Base-by-base conservation (phyloP, 2,329 filamentous ascomycete genomes). In the Diaporthe amygdali region DNA sequence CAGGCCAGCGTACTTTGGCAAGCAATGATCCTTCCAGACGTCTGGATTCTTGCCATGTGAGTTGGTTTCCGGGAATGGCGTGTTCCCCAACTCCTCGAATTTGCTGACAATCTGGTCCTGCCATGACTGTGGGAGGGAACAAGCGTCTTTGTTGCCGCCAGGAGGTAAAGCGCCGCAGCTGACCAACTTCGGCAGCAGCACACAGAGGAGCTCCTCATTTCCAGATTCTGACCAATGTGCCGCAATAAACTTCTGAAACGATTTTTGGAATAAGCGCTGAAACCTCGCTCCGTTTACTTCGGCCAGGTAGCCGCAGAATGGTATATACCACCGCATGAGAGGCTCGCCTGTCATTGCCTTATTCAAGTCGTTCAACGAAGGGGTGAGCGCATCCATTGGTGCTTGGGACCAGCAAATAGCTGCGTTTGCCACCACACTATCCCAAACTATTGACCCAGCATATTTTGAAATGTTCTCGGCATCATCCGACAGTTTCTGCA, bases 211-310 rank as follows among this genome's bases (percentile, higher is more conserved):
- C 74, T 92, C 88, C 78, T 94, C 91, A 66, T 94, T 87, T 77
- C 85, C 79, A 74, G 82, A 84, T 74, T 91, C 88, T 4, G 90
- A 89, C 94, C 94, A 97, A 75, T 93, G 91, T 8, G 87, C 87
- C 39, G 91, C 84, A 73, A 97, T 87, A 76, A 96, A 98, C 89
- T 90, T 94, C 80, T 97, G 94, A 75, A 98, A 95, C 70, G 93
- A 91, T 46, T 90, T 92, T 9, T 95, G 85, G 39, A 97, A 87
- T n/a, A 98, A 84, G 74, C 90, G 91, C 68, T 91, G 89, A 78
- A 98, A 99, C 47, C 93, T 89, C 67, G 92, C 89, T 2, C 87
- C 79, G 55, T 95, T 91, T 44, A 97, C 85, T 68, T 94, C 89
- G 0, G 94, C 92, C 75, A 96, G 91, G 66, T 94, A 91, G 17